A percentile compares a stretch with the other conserved stretches of the same genome.
Evolutionary conservation across 2,329 filamentous ascomycete genomes (phyloP).

Genomic region (Ophiognomonia clavigignenti-juglandacearum): DNA sequence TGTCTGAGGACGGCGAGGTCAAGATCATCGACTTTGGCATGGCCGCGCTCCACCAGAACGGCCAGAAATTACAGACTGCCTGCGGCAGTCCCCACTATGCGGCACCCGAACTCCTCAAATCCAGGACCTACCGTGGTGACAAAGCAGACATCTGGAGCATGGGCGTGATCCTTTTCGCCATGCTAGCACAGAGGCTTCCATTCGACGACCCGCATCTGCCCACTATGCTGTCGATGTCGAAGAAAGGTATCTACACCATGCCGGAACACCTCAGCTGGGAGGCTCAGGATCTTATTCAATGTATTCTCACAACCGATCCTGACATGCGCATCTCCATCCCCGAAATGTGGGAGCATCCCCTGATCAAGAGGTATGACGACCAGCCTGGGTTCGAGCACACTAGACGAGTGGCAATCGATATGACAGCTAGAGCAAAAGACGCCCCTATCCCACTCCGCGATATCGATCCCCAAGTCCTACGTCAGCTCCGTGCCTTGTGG

Average conservation of each 20-base stretch:
- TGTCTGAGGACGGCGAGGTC: slow-evolving; percentile 70
- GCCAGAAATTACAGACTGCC: slow-evolving; percentile 75
- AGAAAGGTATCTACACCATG: slow-evolving; percentile 56
- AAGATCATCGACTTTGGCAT: slow-evolving; percentile 98
- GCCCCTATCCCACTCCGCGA: slow-evolving; percentile 56
- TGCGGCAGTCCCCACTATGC: slow-evolving; percentile 97
- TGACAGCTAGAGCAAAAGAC: slow-evolving; percentile 58
- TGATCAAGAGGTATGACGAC: slow-evolving; percentile 79
- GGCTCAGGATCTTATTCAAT: slow-evolving; percentile 70
- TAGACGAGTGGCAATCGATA: slow-evolving; percentile 47
- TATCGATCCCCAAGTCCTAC: slow-evolving; percentile 75
- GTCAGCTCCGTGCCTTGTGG: slow-evolving; percentile 87
- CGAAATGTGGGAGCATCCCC: slow-evolving; percentile 79
- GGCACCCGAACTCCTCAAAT: slow-evolving; percentile 82
- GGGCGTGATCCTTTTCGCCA: slow-evolving; percentile 83
- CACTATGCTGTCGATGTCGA: slow-evolving; percentile 57
- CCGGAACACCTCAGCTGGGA: slow-evolving; percentile 60
- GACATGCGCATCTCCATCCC: slow-evolving; percentile 72
- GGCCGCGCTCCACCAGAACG: slow-evolving; percentile 83
- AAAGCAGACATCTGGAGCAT: slow-evolving; percentile 93
- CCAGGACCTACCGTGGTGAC: slow-evolving; percentile 73
- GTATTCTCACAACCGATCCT: slow-evolving; percentile 76
- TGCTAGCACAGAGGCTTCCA: slow-evolving; percentile 77
- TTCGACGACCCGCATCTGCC: slow-evolving; percentile 61
- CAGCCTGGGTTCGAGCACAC: slow-evolving; percentile 61